These are phyloP conservation scores for Populus davidiana DNA, from an alignment of 345 rosid species.

Conservation along the genomic window DNA sequence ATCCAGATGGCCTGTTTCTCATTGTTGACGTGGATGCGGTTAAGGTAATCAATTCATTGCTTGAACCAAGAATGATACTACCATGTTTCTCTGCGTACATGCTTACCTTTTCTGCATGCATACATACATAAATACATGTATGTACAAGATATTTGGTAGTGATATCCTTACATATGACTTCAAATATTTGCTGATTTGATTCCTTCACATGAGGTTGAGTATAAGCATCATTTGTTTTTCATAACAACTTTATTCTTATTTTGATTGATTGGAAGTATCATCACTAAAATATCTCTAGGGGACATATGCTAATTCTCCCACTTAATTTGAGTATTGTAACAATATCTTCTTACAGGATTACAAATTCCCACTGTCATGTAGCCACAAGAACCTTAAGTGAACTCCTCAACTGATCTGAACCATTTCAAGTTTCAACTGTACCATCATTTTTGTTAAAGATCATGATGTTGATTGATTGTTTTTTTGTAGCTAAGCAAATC, in stretches of 20 bases:
- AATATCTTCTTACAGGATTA: neutral
- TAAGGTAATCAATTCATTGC: constrained; percentile 41
- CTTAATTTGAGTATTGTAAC: neutral
- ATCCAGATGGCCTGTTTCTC: constrained; percentile 69
- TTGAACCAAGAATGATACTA: neutral
- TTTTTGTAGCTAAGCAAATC: no score
- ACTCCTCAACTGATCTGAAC: neutral
- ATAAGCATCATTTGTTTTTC: neutral
- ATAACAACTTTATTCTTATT: neutral
- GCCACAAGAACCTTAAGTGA: neutral
- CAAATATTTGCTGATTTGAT: neutral
- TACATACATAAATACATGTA: neutral
- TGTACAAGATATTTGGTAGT: neutral
- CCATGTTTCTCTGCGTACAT: neutral
- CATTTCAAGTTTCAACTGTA: neutral
- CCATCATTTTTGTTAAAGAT: no score
- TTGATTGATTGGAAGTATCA: neutral
- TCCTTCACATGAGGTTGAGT: neutral
- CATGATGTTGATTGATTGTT: no score
- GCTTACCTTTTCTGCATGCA: neutral
- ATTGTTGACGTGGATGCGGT: constrained; percentile 86
- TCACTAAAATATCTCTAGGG: neutral
- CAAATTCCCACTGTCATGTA: neutral
- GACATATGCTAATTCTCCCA: no score
- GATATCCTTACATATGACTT: neutral